Evolutionary conservation across 768 basidiomycete species (phyloP), one percentile per base, ranked within the genome.

Genomic region (Xanthoconium purpureum): DNA sequence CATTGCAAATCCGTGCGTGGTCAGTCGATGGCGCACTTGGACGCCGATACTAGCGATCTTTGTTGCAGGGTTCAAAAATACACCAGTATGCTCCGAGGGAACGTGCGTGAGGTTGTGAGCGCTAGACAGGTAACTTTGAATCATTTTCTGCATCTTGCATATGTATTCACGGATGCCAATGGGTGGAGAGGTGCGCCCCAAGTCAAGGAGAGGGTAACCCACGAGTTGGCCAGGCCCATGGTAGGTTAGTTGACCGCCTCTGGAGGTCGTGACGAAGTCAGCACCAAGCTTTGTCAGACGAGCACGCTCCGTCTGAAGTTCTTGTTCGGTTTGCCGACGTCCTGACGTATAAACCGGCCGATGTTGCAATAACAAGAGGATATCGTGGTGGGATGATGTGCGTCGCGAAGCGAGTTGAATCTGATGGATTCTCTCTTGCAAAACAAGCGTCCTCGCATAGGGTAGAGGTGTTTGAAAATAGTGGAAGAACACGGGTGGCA

Each of bases 181-280:
- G 50, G 87, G 75, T 9, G 94, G 91, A 44, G 81, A 75, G 63
- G 88, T 84, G 35, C 86, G 84, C n/a, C 83, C 83, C 18, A 98
- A 81, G 75, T 98, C 96, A 49, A 98, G 78, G 50, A 98, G 78
- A 3, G 94, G 93, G 69, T 99, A 99, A 30, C 94, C 97, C 15
- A 98, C 90, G 64, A 99, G 78, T 73, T 99, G 97, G 7, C 97
- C 97, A 2, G 97, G 95, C 0, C 97, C 97, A 71, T 99, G 97
- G 72, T 92, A 99, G 2, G 97, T 99, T 55, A 94, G 80, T 74
- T 98, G 88, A 3, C 97, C 97, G 14, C 97, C 97, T 51, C 97
- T 80, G 51, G 83, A 79, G 3, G 94, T 85, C 24, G 83, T 75
- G 38, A 90, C 81, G 65, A 95, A 95, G 67, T 97, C 92, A 0